A percentile compares a stretch with the other conserved stretches of the same genome.
phyloP scores from a whole-genome alignment of 345 rosid species.

The Salix suchowensis region DNA sequence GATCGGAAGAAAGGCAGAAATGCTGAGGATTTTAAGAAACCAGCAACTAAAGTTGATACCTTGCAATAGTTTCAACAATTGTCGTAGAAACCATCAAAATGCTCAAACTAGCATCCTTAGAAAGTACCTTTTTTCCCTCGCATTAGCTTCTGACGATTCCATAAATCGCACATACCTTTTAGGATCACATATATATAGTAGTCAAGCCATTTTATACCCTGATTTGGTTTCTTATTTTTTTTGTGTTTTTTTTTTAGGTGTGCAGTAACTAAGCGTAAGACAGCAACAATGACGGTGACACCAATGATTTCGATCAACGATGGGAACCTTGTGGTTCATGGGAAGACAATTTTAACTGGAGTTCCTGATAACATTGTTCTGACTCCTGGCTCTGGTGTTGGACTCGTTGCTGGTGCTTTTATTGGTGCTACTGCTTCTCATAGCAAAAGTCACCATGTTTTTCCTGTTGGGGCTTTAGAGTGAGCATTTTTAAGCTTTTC shows the following conservation, averaged over 20 bases:
- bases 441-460: slow-evolving; percentile 88
- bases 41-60: slow-evolving; percentile 9
- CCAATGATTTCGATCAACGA: slow-evolving; percentile 66
- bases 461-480: slow-evolving; percentile 81
- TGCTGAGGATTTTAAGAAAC: slow-evolving; percentile 18
- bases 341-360: slow-evolving; percentile 81
- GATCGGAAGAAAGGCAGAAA: neutral
- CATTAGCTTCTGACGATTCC: neutral
- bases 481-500: slow-evolving; percentile 30
- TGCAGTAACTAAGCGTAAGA: slow-evolving; percentile 8
- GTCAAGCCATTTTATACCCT: too few species aligned
- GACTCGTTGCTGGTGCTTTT: slow-evolving; percentile 67
- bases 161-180: slow-evolving; percentile 1
- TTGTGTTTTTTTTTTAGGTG: neutral
- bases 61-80: neutral
- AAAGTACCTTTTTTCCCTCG: neutral
- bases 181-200: neutral
- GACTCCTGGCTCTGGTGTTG: slow-evolving; percentile 64
- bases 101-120: neutral
- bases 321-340: slow-evolving; percentile 83
- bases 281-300: slow-evolving; percentile 68
- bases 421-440: slow-evolving; percentile 78
- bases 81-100: slow-evolving; percentile 4
- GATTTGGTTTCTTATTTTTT: neutral
- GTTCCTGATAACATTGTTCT: slow-evolving; percentile 76